These are phyloP conservation scores for Podospora pseudopauciseta DNA, from an alignment of 495 filamentous ascomycete genomes.

Conservation along the genomic window DNA sequence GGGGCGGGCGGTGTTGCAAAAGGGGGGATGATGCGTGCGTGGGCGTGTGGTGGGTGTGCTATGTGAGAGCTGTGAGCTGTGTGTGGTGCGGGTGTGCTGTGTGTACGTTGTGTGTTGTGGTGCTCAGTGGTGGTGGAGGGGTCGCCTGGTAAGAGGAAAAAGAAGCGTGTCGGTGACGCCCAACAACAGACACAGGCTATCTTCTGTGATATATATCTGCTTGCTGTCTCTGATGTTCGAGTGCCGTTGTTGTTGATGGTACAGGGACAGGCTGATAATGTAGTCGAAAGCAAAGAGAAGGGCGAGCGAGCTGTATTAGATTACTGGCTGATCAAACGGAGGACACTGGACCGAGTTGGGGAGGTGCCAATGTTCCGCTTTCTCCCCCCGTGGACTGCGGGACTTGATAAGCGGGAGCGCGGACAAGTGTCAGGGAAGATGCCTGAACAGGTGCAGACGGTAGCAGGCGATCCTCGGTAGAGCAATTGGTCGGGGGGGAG, in stretches of 20 bases:
- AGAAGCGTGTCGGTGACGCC: not conserved
- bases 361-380: conserved; percentile 5
- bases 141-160: not conserved
- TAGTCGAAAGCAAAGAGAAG: not conserved
- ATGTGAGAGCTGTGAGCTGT: not conserved
- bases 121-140: not conserved
- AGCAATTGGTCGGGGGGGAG: not conserved
- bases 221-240: not conserved
- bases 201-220: not conserved
- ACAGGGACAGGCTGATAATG: not conserved
- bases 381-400: conserved; percentile 5
- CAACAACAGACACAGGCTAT: not conserved
- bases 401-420: conserved; percentile 12
- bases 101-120: not conserved
- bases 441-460: conserved; percentile 9
- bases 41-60: not conserved
- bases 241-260: not conserved
- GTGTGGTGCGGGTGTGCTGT: not conserved
- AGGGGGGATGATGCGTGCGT: not conserved
- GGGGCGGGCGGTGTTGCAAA: conserved; percentile 13
- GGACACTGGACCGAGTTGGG: conserved; percentile 11
- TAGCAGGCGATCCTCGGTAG: conserved; percentile 12
- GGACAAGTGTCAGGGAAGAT: conserved; percentile 6
- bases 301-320: not conserved
- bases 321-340: conserved; percentile 8